Conservation (phyloP, 768 basidiomycete species). For the Suillus luteus region DNA sequence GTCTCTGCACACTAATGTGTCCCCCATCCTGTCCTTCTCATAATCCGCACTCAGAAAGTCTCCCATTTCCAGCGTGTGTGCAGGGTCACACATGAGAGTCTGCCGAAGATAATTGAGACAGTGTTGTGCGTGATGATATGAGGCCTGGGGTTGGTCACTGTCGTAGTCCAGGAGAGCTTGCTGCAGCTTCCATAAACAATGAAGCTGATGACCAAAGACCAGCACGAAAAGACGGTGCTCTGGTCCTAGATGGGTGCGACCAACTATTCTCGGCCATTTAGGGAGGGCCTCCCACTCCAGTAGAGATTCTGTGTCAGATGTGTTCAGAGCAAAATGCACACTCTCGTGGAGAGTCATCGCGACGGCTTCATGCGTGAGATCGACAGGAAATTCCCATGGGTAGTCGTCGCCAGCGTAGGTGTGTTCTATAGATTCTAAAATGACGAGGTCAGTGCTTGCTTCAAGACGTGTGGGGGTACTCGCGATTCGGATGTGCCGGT, state of each 20-base stretch:
- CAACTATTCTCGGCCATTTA: background rate
- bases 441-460: background rate
- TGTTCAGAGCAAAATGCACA: background rate
- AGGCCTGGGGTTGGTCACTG: slow-evolving; percentile 2
- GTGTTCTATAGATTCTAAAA: background rate
- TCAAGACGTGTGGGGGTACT: background rate
- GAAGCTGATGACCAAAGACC: background rate
- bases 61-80: slow-evolving; percentile 29
- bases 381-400: background rate
- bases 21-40: slow-evolving; percentile 24
- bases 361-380: slow-evolving; percentile 11
- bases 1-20: slow-evolving; percentile 25
- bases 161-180: background rate
- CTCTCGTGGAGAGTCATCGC: slow-evolving; percentile 9
- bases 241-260: background rate
- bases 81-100: slow-evolving; percentile 32
- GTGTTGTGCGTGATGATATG: slow-evolving; percentile 31
- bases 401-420: background rate
- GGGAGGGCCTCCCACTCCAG: background rate
- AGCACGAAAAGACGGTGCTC: background rate
- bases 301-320: background rate
- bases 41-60: slow-evolving; percentile 34
- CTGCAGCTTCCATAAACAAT: background rate
- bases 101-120: slow-evolving; percentile 43
- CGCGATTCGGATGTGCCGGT: background rate